Conservation (phyloP, 2,329 filamentous ascomycete genomes). For the Talaromyces rugulosus region DNA sequence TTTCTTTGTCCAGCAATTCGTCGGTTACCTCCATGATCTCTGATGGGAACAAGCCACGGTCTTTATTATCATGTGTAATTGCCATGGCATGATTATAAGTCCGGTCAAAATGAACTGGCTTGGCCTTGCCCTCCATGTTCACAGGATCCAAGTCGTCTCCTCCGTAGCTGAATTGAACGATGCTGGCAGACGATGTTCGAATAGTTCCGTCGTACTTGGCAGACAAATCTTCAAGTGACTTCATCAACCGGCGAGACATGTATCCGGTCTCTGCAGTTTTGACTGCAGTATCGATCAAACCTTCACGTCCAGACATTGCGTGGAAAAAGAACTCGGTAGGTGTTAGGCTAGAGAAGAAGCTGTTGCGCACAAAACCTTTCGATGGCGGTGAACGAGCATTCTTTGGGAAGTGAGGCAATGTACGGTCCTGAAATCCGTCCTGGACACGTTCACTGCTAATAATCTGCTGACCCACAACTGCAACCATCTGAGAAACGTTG, state of each 20-base stretch:
- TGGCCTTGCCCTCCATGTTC: conserved; percentile 93
- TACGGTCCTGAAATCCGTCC: conserved; percentile 95
- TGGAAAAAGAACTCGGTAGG: conserved; percentile 97
- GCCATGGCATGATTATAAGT: conserved; percentile 79
- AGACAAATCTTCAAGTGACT: conserved; percentile 91
- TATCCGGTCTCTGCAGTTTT: conserved; percentile 99
- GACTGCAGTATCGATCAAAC: conserved; percentile 96
- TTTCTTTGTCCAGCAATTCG: conserved; percentile 63
- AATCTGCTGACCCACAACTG: conserved; percentile 95
- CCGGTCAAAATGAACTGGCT: conserved; percentile 85
- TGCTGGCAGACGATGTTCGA: conserved; percentile 77
- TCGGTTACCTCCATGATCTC: conserved; percentile 69
- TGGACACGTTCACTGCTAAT: conserved; percentile 89
- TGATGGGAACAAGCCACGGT: conserved; percentile 66
- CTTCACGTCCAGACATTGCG: conserved; percentile 96
- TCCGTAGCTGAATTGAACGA: conserved; percentile 97
- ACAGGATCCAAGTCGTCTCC: conserved; percentile 93
- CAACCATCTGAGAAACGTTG: conserved; percentile 99
- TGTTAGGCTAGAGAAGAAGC: conserved; percentile 87
- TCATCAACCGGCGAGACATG: conserved; percentile 98
- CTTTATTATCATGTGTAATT: conserved; percentile 74
- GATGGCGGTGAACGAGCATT: conserved; percentile 86
- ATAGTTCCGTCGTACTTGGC: conserved; percentile 94
- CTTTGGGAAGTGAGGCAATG: conserved; percentile 90
- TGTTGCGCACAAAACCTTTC: conserved; percentile 95